A percentile compares a stretch with the other conserved stretches of the same genome.
Conservation (phyloP, 2,329 filamentous ascomycete genomes). For the Helminthosporium solani region DNA sequence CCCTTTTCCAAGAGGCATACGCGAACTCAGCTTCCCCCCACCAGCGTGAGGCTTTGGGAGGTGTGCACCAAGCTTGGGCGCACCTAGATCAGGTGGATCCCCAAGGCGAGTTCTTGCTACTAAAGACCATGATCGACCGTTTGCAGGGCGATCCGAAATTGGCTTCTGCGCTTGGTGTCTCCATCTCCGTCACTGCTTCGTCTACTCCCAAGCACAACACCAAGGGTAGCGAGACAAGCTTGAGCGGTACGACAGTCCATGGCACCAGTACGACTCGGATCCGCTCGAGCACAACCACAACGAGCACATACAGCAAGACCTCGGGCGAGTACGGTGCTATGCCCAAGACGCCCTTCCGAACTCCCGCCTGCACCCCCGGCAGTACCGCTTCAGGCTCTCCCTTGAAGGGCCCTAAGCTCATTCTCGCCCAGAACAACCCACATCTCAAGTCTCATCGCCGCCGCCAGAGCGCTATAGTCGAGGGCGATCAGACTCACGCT, state of each 20-base stretch:
- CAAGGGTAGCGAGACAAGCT: conserved; percentile 33
- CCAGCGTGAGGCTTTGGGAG: conserved; percentile 83
- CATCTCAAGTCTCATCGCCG: conserved; percentile 75
- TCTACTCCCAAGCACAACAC: conserved; percentile 35
- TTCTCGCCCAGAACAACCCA: conserved; percentile 79
- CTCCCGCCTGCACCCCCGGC: conserved; percentile 27
- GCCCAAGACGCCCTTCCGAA: conserved; percentile 20
- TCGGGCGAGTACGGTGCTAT: conserved; percentile 25
- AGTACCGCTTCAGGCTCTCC: conserved; percentile 44
- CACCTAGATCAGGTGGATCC: conserved; percentile 84
- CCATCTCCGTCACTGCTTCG: conserved; percentile 33
- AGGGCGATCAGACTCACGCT: conserved; percentile 48
- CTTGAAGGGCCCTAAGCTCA: conserved; percentile 62
- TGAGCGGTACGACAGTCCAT: conserved; percentile 37
- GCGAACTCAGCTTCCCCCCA: conserved; percentile 69
- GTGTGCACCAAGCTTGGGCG: conserved; percentile 81
- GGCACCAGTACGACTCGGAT: conserved; percentile 37
- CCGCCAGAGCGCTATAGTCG: conserved; percentile 43
- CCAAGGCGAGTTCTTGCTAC: conserved; percentile 82
- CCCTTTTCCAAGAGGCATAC: conserved; percentile 79
- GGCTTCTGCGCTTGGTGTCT: conserved; percentile 46
- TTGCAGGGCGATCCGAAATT: conserved; percentile 71
- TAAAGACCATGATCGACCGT: conserved; percentile 74
- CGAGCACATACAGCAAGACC: conserved; percentile 18
- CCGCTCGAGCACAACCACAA: conserved; percentile 30